These are phyloP conservation scores for Chimonanthus praecox DNA, from an alignment of 164 flowering plant species.

Conservation along the genomic window DNA sequence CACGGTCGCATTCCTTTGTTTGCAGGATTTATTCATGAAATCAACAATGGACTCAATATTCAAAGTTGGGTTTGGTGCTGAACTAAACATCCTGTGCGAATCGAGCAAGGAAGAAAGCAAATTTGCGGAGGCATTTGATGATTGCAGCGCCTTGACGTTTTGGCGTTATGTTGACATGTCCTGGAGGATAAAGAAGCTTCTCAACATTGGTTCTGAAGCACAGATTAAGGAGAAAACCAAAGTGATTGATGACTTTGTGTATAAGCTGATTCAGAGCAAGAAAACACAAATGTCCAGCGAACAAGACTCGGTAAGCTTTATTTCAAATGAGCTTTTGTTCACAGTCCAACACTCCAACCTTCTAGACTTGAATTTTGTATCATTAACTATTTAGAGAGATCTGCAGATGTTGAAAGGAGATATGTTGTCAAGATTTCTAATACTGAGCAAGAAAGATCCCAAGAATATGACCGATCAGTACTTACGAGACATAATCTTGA, in stretches of 20 bases:
- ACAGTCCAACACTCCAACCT: background rate
- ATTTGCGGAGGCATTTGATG: conserved; percentile 65
- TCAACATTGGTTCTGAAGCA: conserved; percentile 61
- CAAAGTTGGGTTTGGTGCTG: conserved; percentile 75
- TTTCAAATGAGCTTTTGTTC: too few relatives aligned
- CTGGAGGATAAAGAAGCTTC: conserved; percentile 58
- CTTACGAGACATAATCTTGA: conserved; percentile 58
- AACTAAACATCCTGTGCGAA: conserved; percentile 44
- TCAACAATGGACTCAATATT: conserved; percentile 56
- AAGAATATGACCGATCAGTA: conserved; percentile 43
- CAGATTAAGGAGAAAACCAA: conserved; percentile 38
- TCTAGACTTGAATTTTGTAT: background rate
- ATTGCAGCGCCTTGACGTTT: conserved; percentile 37
- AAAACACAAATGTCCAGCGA: conserved; percentile 23
- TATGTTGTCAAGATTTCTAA: conserved; percentile 57
- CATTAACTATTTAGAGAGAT: background rate
- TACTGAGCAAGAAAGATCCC: conserved; percentile 45
- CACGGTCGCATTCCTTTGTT: background rate
- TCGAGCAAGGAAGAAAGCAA: conserved; percentile 31
- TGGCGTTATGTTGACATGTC: conserved; percentile 49
- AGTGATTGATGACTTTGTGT: conserved; percentile 44
- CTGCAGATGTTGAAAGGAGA: conserved; percentile 33
- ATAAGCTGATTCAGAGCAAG: conserved; percentile 34
- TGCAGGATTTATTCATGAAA: conserved; percentile 55
- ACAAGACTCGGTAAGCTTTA: conserved; percentile 19